These are phyloP conservation scores for Zychaea mexicana DNA, from an alignment of 371 early-diverging fungal genomes.

Conservation along the genomic window DNA sequence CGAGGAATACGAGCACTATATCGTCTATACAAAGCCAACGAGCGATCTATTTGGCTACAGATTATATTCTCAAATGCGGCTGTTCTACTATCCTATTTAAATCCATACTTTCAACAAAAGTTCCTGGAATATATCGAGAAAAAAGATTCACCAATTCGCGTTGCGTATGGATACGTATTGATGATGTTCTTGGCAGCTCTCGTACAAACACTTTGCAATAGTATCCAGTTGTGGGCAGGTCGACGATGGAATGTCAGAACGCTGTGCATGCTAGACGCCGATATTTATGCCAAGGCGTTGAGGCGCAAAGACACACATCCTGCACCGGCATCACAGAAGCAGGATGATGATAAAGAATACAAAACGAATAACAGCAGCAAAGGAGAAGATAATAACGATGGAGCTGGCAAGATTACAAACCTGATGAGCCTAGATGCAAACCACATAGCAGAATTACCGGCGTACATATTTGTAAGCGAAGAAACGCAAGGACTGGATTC, in stretches of 20 bases:
- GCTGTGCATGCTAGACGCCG: constrained; percentile 49
- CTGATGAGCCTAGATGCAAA: constrained; percentile 81
- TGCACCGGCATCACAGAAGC: constrained; percentile 43
- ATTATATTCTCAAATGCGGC: constrained; percentile 37
- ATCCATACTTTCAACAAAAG: constrained; percentile 49
- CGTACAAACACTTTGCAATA: constrained; percentile 34
- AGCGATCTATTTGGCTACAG: constrained; percentile 26
- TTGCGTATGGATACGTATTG: constrained; percentile 47
- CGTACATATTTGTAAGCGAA: constrained; percentile 41
- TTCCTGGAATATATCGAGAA: constrained; percentile 45
- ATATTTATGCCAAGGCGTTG: constrained; percentile 53
- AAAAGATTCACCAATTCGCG: constrained; percentile 24
- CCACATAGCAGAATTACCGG: constrained; percentile 42
- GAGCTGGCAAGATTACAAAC: constrained; percentile 78
- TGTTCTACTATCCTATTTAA: constrained; percentile 28
- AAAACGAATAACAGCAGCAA: constrained; percentile 24
- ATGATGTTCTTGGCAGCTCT: constrained; percentile 49
- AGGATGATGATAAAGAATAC: constrained; percentile 2
- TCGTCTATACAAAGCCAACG: constrained; percentile 31
- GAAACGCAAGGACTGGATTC: not conserved
- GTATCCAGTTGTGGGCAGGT: constrained; percentile 48
- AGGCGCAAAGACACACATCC: constrained; percentile 30
- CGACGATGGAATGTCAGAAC: constrained; percentile 53
- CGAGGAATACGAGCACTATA: constrained; percentile 13
- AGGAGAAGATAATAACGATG: constrained; percentile 10